Conservation (phyloP, 106 monocot genomes). For the Cymbidium sinense region DNA sequence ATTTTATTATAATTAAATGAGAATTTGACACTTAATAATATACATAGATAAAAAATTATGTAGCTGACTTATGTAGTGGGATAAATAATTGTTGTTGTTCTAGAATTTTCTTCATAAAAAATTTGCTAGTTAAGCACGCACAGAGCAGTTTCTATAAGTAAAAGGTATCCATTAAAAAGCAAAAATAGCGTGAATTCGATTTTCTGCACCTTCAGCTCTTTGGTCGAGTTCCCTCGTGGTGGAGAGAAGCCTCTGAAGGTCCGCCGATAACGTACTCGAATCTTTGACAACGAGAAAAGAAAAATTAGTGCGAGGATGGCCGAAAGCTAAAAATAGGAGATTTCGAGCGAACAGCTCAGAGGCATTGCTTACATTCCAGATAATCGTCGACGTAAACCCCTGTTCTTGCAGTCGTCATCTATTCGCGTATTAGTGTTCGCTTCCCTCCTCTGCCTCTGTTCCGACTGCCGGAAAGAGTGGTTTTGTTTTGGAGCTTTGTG, state of each 20-base stretch:
- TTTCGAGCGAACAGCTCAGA: not conserved
- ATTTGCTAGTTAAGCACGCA: too few species aligned
- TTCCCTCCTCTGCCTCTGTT: not conserved
- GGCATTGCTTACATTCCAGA: conserved; percentile 57
- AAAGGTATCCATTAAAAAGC: too few species aligned
- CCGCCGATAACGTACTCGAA: conserved; percentile 55
- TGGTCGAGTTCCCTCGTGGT: conserved; percentile 33
- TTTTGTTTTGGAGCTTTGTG: not conserved
- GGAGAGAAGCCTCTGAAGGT: conserved; percentile 9
- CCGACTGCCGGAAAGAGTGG: not conserved
- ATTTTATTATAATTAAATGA: too few species aligned
- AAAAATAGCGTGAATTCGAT: not conserved
- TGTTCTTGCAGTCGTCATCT: conserved; percentile 89
- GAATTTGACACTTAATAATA: too few species aligned
- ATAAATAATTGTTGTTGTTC: too few species aligned
- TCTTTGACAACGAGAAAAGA: conserved; percentile 29
- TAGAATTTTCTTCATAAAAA: too few species aligned
- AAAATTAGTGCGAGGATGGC: not conserved
- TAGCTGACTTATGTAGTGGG: too few species aligned
- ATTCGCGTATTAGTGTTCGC: conserved; percentile 15
- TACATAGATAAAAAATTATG: too few species aligned
- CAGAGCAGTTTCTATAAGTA: too few species aligned
- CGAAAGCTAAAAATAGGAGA: not conserved
- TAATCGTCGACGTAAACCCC: conserved; percentile 95
- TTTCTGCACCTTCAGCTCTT: conserved; percentile 52